Evolutionary conservation across 164 flowering plant genomes (phyloP).

Genomic region (Magnolia officinalis): DNA sequence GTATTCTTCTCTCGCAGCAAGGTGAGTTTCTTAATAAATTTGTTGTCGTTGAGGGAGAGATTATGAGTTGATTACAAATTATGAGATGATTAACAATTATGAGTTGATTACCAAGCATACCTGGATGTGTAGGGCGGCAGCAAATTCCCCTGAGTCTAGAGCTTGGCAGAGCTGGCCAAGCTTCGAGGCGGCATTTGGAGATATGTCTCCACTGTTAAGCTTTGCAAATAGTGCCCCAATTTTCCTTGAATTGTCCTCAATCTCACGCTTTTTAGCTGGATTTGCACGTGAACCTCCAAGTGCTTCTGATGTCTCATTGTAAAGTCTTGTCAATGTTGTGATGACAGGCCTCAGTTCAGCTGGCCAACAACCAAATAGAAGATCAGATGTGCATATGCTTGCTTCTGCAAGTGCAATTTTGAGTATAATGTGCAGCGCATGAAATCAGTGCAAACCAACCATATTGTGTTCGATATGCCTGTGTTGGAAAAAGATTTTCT

Average conservation of each 20-base stretch:
- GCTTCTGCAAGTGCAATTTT: neutral
- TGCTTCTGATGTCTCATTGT: conserved; percentile 86
- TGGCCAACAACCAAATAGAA: conserved; percentile 20
- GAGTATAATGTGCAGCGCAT: neutral
- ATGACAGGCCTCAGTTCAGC: conserved; percentile 82
- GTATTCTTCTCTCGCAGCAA: too few relatives aligned
- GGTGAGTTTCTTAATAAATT: too few relatives aligned
- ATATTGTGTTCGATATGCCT: neutral
- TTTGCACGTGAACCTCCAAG: conserved; percentile 83
- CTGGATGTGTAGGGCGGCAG: conserved; percentile 82
- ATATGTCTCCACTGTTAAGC: conserved; percentile 84
- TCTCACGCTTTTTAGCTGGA: conserved; percentile 84
- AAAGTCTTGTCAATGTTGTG: conserved; percentile 72
- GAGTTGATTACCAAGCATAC: conserved; percentile 23
- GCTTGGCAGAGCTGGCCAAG: conserved; percentile 89
- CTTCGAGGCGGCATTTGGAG: conserved; percentile 80
- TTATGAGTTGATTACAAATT: neutral
- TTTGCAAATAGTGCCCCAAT: conserved; percentile 86
- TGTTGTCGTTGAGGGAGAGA: too few relatives aligned
- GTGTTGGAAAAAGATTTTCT: neutral
- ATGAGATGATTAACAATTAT: neutral
- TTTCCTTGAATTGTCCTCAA: conserved; percentile 92
- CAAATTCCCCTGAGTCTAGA: conserved; percentile 70
- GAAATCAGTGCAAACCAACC: neutral
- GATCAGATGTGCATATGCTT: too few relatives aligned